A percentile compares a stretch with the other conserved stretches of the same genome.
Conservation (phyloP, 331 rosid species). For the Phaseolus coccineus region DNA sequence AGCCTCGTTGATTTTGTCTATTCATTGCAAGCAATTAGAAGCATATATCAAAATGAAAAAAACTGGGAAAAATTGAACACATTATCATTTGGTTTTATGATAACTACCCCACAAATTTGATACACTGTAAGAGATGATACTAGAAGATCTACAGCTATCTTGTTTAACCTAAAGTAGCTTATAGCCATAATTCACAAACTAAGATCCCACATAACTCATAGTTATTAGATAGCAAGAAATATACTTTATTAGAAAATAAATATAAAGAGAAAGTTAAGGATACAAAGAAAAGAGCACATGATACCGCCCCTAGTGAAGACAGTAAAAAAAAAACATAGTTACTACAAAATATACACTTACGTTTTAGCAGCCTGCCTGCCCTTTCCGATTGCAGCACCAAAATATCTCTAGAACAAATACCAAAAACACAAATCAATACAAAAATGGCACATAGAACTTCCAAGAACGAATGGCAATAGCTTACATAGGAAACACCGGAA, state of each 20-base stretch:
- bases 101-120: neutral
- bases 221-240: constrained; percentile 2
- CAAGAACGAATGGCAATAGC: constrained; percentile 1
- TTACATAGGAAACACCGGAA: constrained; percentile 91
- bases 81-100: constrained; percentile 3
- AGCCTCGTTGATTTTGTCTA: neutral
- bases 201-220: constrained; percentile 7
- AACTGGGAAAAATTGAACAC: neutral
- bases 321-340: neutral
- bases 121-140: neutral
- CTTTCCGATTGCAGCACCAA: constrained; percentile 99
- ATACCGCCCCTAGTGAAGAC: neutral
- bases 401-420: constrained; percentile 71
- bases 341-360: constrained; percentile 55
- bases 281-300: neutral
- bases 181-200: constrained; percentile 28
- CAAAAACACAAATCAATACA: constrained; percentile 46
- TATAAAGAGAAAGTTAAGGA: constrained; percentile 1
- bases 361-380: constrained; percentile 99
- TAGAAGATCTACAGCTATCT: neutral
- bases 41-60: constrained; percentile 2
- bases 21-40: constrained; percentile 18
- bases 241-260: neutral
- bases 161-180: constrained; percentile 28
- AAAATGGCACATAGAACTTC: constrained; percentile 3